phyloP scores from a whole-genome alignment of 805 yeast species.

The Wickerhamiella brachini region DNA sequence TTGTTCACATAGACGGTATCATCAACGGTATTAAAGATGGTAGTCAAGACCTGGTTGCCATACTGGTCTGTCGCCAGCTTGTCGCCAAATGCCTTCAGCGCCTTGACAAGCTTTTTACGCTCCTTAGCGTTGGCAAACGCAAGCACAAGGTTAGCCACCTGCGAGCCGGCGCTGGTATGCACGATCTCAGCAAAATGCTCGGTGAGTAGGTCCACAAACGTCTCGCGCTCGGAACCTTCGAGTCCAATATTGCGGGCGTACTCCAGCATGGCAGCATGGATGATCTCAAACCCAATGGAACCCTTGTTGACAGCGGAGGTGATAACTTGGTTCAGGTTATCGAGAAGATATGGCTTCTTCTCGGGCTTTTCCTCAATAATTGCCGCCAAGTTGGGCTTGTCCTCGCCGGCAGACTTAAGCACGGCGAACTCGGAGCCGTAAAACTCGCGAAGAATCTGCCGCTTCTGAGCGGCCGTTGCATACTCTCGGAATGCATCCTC shows the following conservation, averaged over 20 bases:
- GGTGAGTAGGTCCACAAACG: slow-evolving; percentile 64
- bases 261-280: slow-evolving; percentile 93
- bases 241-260: slow-evolving; percentile 59
- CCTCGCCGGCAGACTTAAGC: slow-evolving; percentile 61
- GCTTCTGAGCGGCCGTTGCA: slow-evolving; percentile 69
- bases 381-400: slow-evolving; percentile 47
- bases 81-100: slow-evolving; percentile 61
- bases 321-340: slow-evolving; percentile 69
- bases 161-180: slow-evolving; percentile 89
- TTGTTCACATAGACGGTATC: slow-evolving; percentile 77
- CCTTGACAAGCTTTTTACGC: slow-evolving; percentile 61
- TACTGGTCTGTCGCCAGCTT: slow-evolving; percentile 70
- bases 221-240: slow-evolving; percentile 45
- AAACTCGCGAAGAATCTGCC: slow-evolving; percentile 87
- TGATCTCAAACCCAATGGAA: slow-evolving; percentile 86
- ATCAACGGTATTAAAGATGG: slow-evolving; percentile 76
- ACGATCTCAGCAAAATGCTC: slow-evolving; percentile 92
- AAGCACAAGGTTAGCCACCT: slow-evolving; percentile 70
- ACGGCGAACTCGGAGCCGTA: slow-evolving; percentile 94
- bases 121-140: slow-evolving; percentile 85
- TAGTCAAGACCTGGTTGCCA: slow-evolving; percentile 70
- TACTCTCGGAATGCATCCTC: slow-evolving; percentile 84
- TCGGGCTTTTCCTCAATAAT: slow-evolving; percentile 57
- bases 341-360: slow-evolving; percentile 59
- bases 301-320: slow-evolving; percentile 90